A percentile compares a stretch with the other conserved stretches of the same genome.
These are phyloP conservation scores for Ligustrum vulgare DNA, from an alignment of 257 asterid genomes.

Conservation along the genomic window DNA sequence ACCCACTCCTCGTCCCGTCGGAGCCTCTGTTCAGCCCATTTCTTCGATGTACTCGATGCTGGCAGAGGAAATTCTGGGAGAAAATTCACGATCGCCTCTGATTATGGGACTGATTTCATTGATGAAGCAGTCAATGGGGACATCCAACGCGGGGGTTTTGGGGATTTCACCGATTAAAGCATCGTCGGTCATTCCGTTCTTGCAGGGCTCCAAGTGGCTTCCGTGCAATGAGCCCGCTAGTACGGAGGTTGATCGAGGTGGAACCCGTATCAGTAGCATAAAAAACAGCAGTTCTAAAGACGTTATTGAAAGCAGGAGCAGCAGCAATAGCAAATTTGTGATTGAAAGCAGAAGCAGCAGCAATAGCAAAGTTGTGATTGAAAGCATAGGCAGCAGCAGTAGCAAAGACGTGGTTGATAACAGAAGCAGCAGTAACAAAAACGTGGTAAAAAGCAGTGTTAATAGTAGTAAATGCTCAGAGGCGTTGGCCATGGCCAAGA, in stretches of 20 bases:
- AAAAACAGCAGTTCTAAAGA: slow-evolving; percentile 14
- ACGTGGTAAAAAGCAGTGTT: slow-evolving; percentile 12
- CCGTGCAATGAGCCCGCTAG: slow-evolving; percentile 62
- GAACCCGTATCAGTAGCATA: slow-evolving; percentile 24
- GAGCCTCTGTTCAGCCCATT: slow-evolving; percentile 18
- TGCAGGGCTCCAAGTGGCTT: slow-evolving; percentile 71
- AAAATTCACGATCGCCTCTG: slow-evolving; percentile 44
- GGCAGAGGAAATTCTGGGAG: slow-evolving; percentile 51
- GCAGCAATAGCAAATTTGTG: neutral
- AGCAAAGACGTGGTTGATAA: neutral
- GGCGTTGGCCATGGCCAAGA: slow-evolving; percentile 38
- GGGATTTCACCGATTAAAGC: slow-evolving; percentile 69
- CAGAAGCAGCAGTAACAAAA: slow-evolving; percentile 5
- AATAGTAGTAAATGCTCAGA: slow-evolving; percentile 33
- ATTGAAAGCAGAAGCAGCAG: neutral
- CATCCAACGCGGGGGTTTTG: slow-evolving; percentile 28
- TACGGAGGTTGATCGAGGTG: slow-evolving; percentile 65
- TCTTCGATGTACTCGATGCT: slow-evolving; percentile 45
- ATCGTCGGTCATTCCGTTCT: slow-evolving; percentile 50
- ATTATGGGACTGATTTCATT: slow-evolving; percentile 54
- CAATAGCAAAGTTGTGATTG: neutral
- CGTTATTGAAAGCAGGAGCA: neutral
- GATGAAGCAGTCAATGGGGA: slow-evolving; percentile 48
- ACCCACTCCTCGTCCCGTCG: slow-evolving; percentile 21
- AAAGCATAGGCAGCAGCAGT: neutral